Percentiles rank a stretch among this genome's conserved stretches.
Evolutionary conservation across 106 monocot genomes (phyloP).

Genomic region (Dioscorea alata): DNA sequence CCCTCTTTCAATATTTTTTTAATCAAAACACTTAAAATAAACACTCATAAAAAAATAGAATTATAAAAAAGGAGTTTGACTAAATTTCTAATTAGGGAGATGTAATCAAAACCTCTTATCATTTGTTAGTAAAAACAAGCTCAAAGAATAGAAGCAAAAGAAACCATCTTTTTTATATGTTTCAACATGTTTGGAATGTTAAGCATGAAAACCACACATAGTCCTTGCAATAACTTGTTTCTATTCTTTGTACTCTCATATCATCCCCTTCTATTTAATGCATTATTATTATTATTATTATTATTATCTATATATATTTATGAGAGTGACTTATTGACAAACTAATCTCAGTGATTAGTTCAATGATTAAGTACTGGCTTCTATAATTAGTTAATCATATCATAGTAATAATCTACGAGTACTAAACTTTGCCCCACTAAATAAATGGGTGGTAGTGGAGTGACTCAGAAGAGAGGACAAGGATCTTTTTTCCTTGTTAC

Average conservation of each 20-base stretch:
- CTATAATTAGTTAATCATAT: too few relatives aligned
- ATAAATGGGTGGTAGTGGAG: too few relatives aligned
- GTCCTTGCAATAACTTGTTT: not conserved
- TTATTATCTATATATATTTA: not conserved
- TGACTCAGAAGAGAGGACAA: too few relatives aligned
- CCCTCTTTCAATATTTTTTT: not conserved
- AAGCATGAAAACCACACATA: not conserved
- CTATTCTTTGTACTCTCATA: not conserved
- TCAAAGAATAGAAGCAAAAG: not conserved
- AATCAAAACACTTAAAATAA: too few relatives aligned
- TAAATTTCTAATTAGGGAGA: not conserved
- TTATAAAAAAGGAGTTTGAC: not conserved
- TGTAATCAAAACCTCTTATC: not conserved
- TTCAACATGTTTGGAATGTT: not conserved
- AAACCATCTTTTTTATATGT: not conserved
- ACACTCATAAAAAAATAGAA: too few relatives aligned
- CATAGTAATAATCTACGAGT: too few relatives aligned
- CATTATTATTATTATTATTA: too few relatives aligned
- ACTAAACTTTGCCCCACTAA: too few relatives aligned
- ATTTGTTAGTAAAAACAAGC: not conserved
- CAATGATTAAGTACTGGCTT: too few relatives aligned
- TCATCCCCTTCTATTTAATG: too few relatives aligned
- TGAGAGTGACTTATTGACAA: not conserved
- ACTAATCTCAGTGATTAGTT: not conserved
- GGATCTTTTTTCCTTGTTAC: too few relatives aligned